phyloP scores from a whole-genome alignment of 306 rosid genomes.

The Prosopis cineraria region DNA sequence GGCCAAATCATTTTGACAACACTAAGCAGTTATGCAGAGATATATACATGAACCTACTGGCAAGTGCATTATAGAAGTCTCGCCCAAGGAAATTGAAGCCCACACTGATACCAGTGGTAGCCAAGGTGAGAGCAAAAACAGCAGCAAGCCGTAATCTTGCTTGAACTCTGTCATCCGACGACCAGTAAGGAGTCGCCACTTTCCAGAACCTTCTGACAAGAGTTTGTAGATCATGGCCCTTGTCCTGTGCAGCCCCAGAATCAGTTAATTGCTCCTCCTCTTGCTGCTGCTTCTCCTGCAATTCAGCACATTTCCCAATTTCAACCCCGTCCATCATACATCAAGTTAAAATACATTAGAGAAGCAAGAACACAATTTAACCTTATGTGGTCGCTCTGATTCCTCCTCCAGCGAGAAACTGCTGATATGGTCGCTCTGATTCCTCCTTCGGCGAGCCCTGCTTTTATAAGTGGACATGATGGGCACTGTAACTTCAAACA shows the following conservation, averaged over 20 bases:
- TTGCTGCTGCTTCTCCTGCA: constrained; percentile 37
- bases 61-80: constrained; percentile 91
- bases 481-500: background rate
- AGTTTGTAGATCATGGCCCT: constrained; percentile 57
- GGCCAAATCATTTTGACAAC: background rate
- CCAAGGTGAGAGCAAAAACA: constrained; percentile 86
- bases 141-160: constrained; percentile 79
- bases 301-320: constrained; percentile 25
- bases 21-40: background rate
- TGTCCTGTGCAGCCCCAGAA: constrained; percentile 36
- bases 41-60: constrained; percentile 57
- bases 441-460: constrained; percentile 36
- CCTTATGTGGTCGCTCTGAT: constrained; percentile 40
- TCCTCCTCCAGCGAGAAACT: constrained; percentile 38
- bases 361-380: constrained; percentile 15
- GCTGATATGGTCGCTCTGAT: background rate
- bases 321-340: constrained; percentile 8
- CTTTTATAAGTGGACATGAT: constrained; percentile 28
- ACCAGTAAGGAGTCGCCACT: constrained; percentile 95
- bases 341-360: background rate
- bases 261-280: background rate
- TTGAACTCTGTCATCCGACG: constrained; percentile 67
- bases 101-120: constrained; percentile 91
- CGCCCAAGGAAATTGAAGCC: constrained; percentile 93
- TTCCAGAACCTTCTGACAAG: constrained; percentile 81